These are phyloP conservation scores for Tylopilus intermedius DNA, from an alignment of 768 basidiomycete genomes.

Conservation along the genomic window DNA sequence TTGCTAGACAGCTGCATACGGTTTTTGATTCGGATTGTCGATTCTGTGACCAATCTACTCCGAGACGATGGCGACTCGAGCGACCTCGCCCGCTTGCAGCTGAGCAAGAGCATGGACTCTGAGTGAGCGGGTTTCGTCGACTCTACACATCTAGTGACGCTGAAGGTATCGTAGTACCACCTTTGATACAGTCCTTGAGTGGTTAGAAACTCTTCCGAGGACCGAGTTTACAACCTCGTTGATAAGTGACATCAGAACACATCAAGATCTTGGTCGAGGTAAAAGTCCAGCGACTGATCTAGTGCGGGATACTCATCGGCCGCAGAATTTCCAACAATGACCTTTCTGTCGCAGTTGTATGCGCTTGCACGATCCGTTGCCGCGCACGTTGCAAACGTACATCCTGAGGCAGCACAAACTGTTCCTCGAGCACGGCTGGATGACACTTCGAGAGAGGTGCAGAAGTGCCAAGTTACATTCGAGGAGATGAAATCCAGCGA, in stretches of 20 bases:
- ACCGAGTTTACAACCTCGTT: constrained; percentile 13
- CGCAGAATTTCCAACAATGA: constrained; percentile 33
- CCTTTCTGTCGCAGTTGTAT: constrained; percentile 48
- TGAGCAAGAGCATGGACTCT: constrained; percentile 33
- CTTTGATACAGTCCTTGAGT: constrained; percentile 22
- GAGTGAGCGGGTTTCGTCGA: constrained; percentile 29
- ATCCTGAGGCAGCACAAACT: constrained; percentile 4
- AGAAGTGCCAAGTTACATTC: constrained; percentile 28
- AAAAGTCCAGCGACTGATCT: background rate
- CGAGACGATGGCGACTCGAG: constrained; percentile 18
- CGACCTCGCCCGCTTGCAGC: constrained; percentile 35
- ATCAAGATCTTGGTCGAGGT: constrained; percentile 28
- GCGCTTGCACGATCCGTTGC: constrained; percentile 36
- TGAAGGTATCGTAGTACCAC: constrained; percentile 18
- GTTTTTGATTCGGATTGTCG: constrained; percentile 38
- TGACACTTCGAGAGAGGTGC: constrained; percentile 31
- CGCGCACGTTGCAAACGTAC: constrained; percentile 13
- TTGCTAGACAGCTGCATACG: constrained; percentile 38
- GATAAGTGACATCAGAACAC: constrained; percentile 22
- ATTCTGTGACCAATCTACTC: constrained; percentile 29
- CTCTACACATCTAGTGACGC: background rate
- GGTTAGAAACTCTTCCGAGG: constrained; percentile 23
- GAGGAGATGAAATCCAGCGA: constrained; percentile 37
- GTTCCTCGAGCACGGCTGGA: constrained; percentile 20
- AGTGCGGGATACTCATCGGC: background rate